Base-by-base conservation (phyloP, 805 yeast species). In the Lachancea thermotolerans region DNA sequence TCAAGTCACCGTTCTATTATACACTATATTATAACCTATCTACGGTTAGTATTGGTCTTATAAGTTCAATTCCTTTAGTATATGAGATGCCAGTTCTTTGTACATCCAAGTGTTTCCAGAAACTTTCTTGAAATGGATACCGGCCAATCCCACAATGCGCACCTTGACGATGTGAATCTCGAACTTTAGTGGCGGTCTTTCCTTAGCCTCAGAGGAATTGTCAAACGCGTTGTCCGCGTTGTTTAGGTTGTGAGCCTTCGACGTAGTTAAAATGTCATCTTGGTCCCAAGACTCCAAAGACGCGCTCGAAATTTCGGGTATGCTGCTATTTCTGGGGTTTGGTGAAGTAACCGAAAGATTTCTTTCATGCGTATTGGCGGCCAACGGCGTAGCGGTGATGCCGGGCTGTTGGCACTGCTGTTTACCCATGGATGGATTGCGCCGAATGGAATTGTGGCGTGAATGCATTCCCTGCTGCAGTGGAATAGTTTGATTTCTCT, bases 61-160 rank as follows among this genome's bases (percentile, higher is more conserved):
- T 51, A 85, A 68, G 50, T 82, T 81, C 61, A 86, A 71, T 53
- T 84, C 85, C 48, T 74, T 74, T 64, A 90, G 75, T 41, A 90
- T 84, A 62, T 82, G 87, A 44, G 91, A 81, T 1, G 97, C 97
- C 59, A 90, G 71, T 9, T 89, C 82, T 70, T 91, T 90, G 68
- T 90, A 90, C 68, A 84, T 78, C 97, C 97, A 90, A 1, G 96
- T 87, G 62, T 91, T 89, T 58, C 98, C 98, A 47, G 85, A 75
- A 28, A 90, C 75, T 62, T 90, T 90, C 73, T 91, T 91, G 71
- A 90, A 89, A 64, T 91, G 97, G 39, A 90, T 90, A 65, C 98
- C 98, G 53, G 85, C 89, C 48, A 91, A 71, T 4, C 95, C 88
- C 44, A 90, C 85, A 53, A 90, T 74, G 38, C 96, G 95, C 39